A percentile compares a stretch with the other conserved stretches of the same genome.
phyloP scores from a whole-genome alignment of 2,329 filamentous ascomycete genomes.

The Ascochyta pisi region DNA sequence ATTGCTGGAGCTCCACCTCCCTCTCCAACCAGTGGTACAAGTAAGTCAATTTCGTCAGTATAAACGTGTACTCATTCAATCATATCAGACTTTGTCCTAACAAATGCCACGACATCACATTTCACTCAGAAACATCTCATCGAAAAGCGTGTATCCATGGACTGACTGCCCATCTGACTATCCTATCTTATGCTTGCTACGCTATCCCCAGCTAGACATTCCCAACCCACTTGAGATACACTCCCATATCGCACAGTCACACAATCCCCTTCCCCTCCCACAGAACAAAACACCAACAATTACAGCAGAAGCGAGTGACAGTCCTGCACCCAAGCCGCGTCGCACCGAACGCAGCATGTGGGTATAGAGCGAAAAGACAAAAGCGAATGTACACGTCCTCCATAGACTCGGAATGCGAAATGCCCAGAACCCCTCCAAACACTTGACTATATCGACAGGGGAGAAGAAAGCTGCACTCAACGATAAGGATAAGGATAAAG shows the following conservation, averaged over 20 bases:
- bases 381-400: constrained; percentile 7
- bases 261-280: not conserved
- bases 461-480: constrained; percentile 1
- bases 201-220: constrained; percentile 1
- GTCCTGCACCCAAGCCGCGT: constrained; percentile 15
- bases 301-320: constrained; percentile 18
- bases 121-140: not conserved
- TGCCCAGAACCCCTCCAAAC: not conserved
- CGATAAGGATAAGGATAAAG: too few species aligned
- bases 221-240: not conserved
- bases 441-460: constrained; percentile 11
- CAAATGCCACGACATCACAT: not conserved
- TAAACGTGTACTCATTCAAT: too few species aligned
- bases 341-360: constrained; percentile 6
- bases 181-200: not conserved
- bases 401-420: not conserved
- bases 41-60: too few species aligned
- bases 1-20: not conserved
- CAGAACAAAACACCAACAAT: not conserved
- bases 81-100: too few species aligned
- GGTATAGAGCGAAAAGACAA: constrained; percentile 16
- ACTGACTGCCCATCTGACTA: too few species aligned
- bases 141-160: not conserved
- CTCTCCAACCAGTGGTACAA: too few species aligned
- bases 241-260: constrained; percentile 1